A percentile compares a stretch with the other conserved stretches of the same genome.
Conservation (phyloP, 768 basidiomycete species). For the Hemileccinum rubropunctum region DNA sequence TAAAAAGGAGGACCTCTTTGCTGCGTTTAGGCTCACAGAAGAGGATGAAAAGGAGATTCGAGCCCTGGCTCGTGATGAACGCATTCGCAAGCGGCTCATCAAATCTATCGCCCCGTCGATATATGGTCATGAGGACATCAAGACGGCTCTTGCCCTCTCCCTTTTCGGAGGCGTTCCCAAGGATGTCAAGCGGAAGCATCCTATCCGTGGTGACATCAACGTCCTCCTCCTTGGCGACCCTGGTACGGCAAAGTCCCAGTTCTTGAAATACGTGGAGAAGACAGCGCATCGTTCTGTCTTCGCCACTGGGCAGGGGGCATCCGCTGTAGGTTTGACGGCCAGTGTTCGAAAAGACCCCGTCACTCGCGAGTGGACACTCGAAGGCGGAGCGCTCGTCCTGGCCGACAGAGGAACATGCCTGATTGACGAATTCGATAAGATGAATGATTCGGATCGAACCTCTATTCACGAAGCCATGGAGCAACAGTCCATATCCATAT, state of each 20-base stretch:
- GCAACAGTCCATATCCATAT: slow-evolving; percentile 98
- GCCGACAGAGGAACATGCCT: slow-evolving; percentile 97
- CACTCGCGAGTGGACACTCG: slow-evolving; percentile 97
- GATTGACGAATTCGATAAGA: slow-evolving; percentile 99
- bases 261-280: slow-evolving; percentile 98
- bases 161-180: slow-evolving; percentile 94
- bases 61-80: slow-evolving; percentile 81
- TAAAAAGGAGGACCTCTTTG: slow-evolving; percentile 98
- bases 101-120: slow-evolving; percentile 99
- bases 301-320: slow-evolving; percentile 97
- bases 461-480: slow-evolving; percentile 99
- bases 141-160: slow-evolving; percentile 93
- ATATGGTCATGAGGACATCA: slow-evolving; percentile 99
- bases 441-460: slow-evolving; percentile 97
- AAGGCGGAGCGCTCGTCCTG: slow-evolving; percentile 96
- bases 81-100: slow-evolving; percentile 95
- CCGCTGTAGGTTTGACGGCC: slow-evolving; percentile 96
- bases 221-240: slow-evolving; percentile 95
- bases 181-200: slow-evolving; percentile 94
- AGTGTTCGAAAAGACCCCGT: slow-evolving; percentile 98
- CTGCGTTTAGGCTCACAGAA: slow-evolving; percentile 96
- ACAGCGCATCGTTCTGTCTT: slow-evolving; percentile 97
- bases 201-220: slow-evolving; percentile 97
- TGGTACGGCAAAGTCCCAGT: slow-evolving; percentile 98
- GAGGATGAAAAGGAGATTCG: slow-evolving; percentile 96